Evolutionary conservation across 495 filamentous ascomycete species (phyloP), one percentile per base, ranked within the genome.

Genomic region (Neurospora tetrasperma): DNA sequence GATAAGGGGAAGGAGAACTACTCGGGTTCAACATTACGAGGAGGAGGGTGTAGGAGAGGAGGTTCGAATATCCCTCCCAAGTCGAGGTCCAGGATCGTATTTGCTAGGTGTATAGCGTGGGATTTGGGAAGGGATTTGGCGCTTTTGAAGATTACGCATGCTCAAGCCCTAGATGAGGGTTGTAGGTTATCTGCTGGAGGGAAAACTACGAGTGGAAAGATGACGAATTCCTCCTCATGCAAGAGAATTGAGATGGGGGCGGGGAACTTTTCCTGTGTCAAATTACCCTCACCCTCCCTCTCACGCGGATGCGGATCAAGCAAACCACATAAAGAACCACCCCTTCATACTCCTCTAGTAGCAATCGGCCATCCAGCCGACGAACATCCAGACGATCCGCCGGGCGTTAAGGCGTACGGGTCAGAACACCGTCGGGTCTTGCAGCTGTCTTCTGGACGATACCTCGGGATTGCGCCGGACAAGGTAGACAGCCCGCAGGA

Each of bases 331-430:
- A 20, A 20, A 11, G 71, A 76, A 5, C 42, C 27, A 8, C 0
- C 73, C 12, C 76, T 73, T 4, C 6, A 59, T 6, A 62, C 75
- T 0, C 54, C 46, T 1, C 42, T 80, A 0, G 43, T 79, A 4
- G 84, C 83, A 73, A 76, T 85, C 69, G 83, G 82, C 39, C 84
- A 86, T 43, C 85, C 82, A 4, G 84, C 82, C 27, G 78, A 76
- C 59, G 84, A 86, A 48, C 84, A 86, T 72, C 78, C 78, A 0
- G 71, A 42, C 9, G 71, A 74, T 59, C 66, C 54, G 31, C 72
- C 74, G 4, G 79, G 76, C 18, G 74, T 75, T 71, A 85, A 81
- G 4, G 80, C 76, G n/a, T 86, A 85, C 72, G 84, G 54, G 0
- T 18, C 27, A 3, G 54, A 62, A 6, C 54, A 62, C 27, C 54